Evolutionary conservation across 164 flowering plant species (phyloP), one percentile per base, ranked within the genome.

Genomic region (Umbilicus rupestris): DNA sequence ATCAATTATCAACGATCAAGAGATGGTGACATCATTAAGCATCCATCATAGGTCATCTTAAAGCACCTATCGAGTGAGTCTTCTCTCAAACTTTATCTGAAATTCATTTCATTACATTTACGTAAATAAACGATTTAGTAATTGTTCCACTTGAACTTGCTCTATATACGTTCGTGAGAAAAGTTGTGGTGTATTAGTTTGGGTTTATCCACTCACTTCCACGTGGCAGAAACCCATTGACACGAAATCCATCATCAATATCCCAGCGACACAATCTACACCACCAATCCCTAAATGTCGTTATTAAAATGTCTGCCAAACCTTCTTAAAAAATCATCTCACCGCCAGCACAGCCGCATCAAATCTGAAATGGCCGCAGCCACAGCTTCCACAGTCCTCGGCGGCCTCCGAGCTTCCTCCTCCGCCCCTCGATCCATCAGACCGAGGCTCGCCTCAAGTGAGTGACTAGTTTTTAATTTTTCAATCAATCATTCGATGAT

Each of bases 211-310:
- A 74, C 12, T 64, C 20, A 77, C 68, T 10, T 68, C 76, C 78
- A 87, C 80, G 69, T 85, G 90, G 78, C 88, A 70, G 1, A 49
- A 63, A 3, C 16, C 66, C 42, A 85, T 83, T 85, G 87, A 67
- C 24, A 31, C 15, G 39, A 8, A 73, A 62, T 74, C 79, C 76
- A 78, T 74, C 79, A 79, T 71, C 37, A 71, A 67, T 77, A 84
- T 81, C 86, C 64, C 3, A 33, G 30, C 55, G 66, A 67, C 58
- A 67, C 22, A 73, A 69, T 72, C 71, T 70, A 67, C 64, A 70
- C 68, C 71, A 58, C 75, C 69, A 29, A 62, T 42, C 1, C 50
- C 57, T n/a, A 33, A 69, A 63, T 20, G 55, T 47, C 3, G 58
- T 52, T 1, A 24, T 4, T 60, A 39, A 6, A 19, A 24, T 7